These are phyloP conservation scores for Mortierella antarctica DNA, from an alignment of 192 early-diverging fungal species.

Conservation along the genomic window DNA sequence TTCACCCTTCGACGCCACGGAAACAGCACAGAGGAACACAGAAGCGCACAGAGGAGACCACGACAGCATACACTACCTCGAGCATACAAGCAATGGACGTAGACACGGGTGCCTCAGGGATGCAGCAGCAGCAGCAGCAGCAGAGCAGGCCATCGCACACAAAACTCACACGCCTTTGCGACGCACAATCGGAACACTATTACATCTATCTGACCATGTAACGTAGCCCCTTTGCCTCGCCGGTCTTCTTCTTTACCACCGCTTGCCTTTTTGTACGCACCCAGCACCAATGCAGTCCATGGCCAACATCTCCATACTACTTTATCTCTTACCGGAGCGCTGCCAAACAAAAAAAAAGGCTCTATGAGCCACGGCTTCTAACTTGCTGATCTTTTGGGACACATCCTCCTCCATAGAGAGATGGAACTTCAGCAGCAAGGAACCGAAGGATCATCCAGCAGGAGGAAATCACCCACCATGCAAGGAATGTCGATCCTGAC, in stretches of 20 bases:
- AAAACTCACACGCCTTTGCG: conserved; percentile 31
- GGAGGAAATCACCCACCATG: neutral
- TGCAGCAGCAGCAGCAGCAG: neutral
- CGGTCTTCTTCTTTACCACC: neutral
- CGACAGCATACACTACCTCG: neutral
- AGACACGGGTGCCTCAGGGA: neutral
- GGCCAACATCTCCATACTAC: too few species aligned
- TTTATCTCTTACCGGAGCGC: too few species aligned
- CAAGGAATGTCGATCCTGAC: conserved; percentile 35
- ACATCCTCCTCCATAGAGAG: conserved; percentile 13
- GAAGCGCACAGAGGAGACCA: neutral
- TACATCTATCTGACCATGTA: conserved; percentile 53
- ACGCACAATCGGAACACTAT: conserved; percentile 26
- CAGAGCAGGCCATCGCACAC: neutral
- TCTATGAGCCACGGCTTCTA: neutral
- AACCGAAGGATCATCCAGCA: neutral
- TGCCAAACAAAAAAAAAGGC: too few species aligned
- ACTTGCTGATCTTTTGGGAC: neutral
- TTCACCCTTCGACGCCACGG: neutral
- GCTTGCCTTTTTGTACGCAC: neutral
- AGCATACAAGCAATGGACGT: conserved; percentile 6
- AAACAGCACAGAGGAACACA: neutral
- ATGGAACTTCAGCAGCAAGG: conserved; percentile 27
- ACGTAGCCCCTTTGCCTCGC: neutral
- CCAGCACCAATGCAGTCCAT: too few species aligned